Evolutionary conservation across 306 rosid genomes (phyloP), one percentile per base, ranked within the genome.

Genomic region (Dryas octopetala): DNA sequence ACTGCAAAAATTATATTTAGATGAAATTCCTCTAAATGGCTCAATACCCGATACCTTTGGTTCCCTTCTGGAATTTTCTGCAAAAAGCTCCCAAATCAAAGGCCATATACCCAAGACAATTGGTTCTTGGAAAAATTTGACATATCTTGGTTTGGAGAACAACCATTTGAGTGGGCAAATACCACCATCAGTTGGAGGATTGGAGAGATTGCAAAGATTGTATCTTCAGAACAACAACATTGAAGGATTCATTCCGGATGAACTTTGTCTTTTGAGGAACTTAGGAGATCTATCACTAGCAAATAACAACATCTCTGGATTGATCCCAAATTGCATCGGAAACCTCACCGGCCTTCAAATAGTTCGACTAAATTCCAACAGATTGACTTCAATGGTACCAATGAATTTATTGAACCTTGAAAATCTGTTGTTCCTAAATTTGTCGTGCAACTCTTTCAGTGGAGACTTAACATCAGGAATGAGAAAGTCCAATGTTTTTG

Each of bases 281-380:
- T 46, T 81, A 48, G 59, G 66, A 23, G 68, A 66, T 9, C 40
- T 85, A 28, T 17, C 13, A 26, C 62, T 81, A 53, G 16, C 52
- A 40, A 43, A 67, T 10, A 85, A 85, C 48, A 62, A 15, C 38
- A 59, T 81, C 50, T 71, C 63, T 54, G 84, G 84, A 10, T 32
- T 26, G 63, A 23, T 85, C 16, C 82, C 82, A 6, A 66, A 2
- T 43, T 64, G 51, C 69, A 44, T 64, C 2, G 69, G 69, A 44
- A 64, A 44, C 51, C 69, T 64, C 52, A 64, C 5, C 3, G 2
- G 5, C 52, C 69, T 64, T 64, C 51, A 44, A 44, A n/a, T 0
- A 66, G 40, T 73, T 66, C 11, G 57, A 51, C 70, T 49, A n/a
- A 44, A 44, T n/a, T 64, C 32, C 15, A 64, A 64, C 52, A 46